These are phyloP conservation scores for Quercus ilex DNA, from an alignment of 306 rosid genomes.

Conservation along the genomic window DNA sequence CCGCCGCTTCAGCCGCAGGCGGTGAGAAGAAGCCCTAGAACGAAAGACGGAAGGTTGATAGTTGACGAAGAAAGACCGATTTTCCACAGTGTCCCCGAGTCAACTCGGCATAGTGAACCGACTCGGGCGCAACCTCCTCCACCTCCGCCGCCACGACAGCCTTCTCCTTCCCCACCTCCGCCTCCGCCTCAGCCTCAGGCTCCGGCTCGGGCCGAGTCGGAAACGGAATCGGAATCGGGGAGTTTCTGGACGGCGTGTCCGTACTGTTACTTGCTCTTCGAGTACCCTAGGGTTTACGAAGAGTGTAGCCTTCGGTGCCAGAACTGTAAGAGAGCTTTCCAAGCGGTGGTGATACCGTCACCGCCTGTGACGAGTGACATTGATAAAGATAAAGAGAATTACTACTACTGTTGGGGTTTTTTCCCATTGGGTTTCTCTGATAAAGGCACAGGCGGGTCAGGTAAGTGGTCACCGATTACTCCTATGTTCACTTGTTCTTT, in stretches of 20 bases:
- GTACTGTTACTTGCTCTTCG: constrained; percentile 69
- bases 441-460: constrained; percentile 28
- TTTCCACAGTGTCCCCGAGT: constrained; percentile 37
- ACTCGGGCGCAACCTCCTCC: constrained; percentile 6
- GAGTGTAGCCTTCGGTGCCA: constrained; percentile 86
- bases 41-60: constrained; percentile 24
- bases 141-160: background rate
- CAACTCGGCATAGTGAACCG: constrained; percentile 5
- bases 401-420: constrained; percentile 76
- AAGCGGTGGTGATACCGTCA: constrained; percentile 50
- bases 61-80: constrained; percentile 40
- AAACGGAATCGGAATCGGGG: constrained; percentile 10
- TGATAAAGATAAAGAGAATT: constrained; percentile 22
- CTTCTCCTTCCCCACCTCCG: background rate
- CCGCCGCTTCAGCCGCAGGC: constrained; percentile 20
- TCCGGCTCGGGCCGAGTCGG: background rate
- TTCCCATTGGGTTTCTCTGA: constrained; percentile 61
- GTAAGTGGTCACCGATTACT: constrained; percentile 75
- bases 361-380: constrained; percentile 37
- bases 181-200: background rate
- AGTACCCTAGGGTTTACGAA: constrained; percentile 64
- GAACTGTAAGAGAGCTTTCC: constrained; percentile 71
- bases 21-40: constrained; percentile 33
- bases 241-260: constrained; percentile 98
- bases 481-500: constrained; percentile 58